Conservation (phyloP, 2,329 filamentous ascomycete genomes). For the Escovopsis sp. region DNA sequence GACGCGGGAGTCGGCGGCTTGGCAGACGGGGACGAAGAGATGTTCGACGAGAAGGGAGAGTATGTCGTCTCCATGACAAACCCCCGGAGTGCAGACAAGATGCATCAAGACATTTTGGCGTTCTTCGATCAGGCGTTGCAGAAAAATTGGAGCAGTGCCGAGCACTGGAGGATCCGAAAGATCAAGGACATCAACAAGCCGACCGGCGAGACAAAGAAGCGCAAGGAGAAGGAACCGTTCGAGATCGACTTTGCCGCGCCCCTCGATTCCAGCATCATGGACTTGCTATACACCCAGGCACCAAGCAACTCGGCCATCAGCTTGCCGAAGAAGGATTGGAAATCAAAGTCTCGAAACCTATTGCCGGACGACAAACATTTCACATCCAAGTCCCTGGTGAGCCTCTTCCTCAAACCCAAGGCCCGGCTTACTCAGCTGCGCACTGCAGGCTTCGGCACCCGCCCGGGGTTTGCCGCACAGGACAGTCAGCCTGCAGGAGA, state of each 20-base stretch:
- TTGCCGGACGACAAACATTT: constrained; percentile 97
- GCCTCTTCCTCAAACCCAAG: constrained; percentile 88
- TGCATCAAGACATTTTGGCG: constrained; percentile 88
- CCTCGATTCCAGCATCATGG: constrained; percentile 54
- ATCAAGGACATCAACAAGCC: constrained; percentile 68
- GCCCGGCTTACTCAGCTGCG: constrained; percentile 61
- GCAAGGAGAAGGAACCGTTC: constrained; percentile 94
- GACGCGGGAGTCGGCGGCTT: constrained; percentile 45
- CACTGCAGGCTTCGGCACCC: constrained; percentile 27
- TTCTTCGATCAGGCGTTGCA: constrained; percentile 95
- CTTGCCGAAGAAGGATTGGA: constrained; percentile 88
- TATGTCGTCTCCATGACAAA: constrained; percentile 72
- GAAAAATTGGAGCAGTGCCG: constrained; percentile 97
- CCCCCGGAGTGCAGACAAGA: constrained; percentile 44
- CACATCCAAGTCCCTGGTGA: constrained; percentile 79
- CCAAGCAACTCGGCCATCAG: constrained; percentile 68
- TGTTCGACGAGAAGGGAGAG: constrained; percentile 43
- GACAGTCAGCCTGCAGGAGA: constrained; percentile 52
- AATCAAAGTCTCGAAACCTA: constrained; percentile 80
- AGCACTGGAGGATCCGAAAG: constrained; percentile 93
- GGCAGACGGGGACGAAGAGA: constrained; percentile 25
- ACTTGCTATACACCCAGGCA: constrained; percentile 69
- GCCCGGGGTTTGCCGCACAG: constrained; percentile 27
- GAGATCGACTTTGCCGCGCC: constrained; percentile 79
- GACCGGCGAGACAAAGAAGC: constrained; percentile 42